Evolutionary conservation across 1,284 basidiomycete genomes (phyloP).

Genomic region (Trametes sp.): DNA sequence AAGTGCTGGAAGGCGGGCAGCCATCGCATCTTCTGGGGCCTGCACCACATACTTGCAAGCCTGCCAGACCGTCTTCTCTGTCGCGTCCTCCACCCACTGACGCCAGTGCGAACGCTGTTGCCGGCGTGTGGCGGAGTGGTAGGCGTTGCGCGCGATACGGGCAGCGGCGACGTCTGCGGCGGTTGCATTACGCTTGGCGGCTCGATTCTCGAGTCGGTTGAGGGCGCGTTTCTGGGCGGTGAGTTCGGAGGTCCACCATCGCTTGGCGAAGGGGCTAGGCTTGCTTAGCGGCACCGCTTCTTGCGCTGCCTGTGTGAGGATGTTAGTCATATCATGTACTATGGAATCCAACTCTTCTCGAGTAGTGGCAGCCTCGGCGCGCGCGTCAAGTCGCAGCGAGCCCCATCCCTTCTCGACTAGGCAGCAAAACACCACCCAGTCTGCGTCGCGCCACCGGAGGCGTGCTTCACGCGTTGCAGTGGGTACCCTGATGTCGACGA

Average conservation of each 20-base stretch:
- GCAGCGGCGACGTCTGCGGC: background rate
- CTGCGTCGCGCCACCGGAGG: background rate
- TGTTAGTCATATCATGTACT: slow-evolving; percentile 4
- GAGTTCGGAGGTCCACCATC: slow-evolving; percentile 9
- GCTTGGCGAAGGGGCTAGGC: slow-evolving; percentile 4
- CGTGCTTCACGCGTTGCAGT: background rate
- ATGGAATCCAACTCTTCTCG: background rate
- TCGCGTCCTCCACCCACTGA: slow-evolving; percentile 2
- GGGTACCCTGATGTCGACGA: background rate
- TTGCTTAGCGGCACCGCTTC: background rate
- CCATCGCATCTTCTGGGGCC: background rate
- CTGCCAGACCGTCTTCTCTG: slow-evolving; percentile 6
- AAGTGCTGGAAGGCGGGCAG: slow-evolving; percentile 1
- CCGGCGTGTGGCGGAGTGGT: slow-evolving; percentile 1
- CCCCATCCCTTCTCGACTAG: background rate
- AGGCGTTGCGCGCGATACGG: background rate
- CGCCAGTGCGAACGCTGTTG: slow-evolving; percentile 9
- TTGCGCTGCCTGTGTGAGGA: slow-evolving; percentile 1
- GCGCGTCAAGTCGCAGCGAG: background rate
- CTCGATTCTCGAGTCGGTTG: background rate
- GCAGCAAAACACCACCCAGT: background rate
- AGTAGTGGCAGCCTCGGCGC: background rate
- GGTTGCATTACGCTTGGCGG: background rate
- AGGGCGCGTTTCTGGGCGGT: background rate
- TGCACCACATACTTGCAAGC: slow-evolving; percentile 15